Evolutionary conservation across 2,329 filamentous ascomycete species (phyloP), one percentile per base, ranked within the genome.

Genomic region (Ophioceras dolichostomum): DNA sequence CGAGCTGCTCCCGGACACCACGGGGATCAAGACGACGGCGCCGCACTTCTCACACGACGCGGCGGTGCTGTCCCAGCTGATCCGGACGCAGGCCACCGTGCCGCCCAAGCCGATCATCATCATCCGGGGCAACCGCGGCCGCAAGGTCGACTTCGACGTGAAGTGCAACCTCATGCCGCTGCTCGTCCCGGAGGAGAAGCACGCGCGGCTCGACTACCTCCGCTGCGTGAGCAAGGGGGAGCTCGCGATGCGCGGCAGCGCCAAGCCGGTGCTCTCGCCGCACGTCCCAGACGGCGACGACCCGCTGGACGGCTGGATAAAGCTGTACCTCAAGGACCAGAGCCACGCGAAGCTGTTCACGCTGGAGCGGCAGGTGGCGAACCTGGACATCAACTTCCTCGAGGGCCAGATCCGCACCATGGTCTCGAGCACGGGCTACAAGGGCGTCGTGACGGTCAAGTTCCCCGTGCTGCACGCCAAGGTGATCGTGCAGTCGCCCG

Each of bases 101-200:
- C 70, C 70, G 16, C 70, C 71, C 6, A 75, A 75, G 47, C 69
- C 66, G 0, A 59, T 67, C 42, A 60, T 75, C 17, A 59, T 64
- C 37, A 61, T 75, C 37, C 55, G 55, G 3, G 70, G 70, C 32
- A 62, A 53, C 22, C 60, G 62, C 21, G 55, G 58, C n/a, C 50
- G 53, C 40, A 55, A 48, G 43, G 46, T 66, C 22, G 70, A 74
- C 49, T 75, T 76, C 45, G 60, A 65, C 39, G 51, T 75, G 41
- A 66, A 63, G 47, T 53, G 74, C 30, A 75, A 75, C 48, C 54
- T 73, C 14, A 68, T 75, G 65, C 58, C 53, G 34, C 54, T 74
- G 10, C 56, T 76, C 5, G 58, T 73, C 2, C 60, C 68, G 0
- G 63, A 68, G 3, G 60, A 67, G 38, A 50, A 58, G 7, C 50